Base-by-base conservation (phyloP, 1,284 basidiomycete genomes). In the Fomitopsis pinicola region DNA sequence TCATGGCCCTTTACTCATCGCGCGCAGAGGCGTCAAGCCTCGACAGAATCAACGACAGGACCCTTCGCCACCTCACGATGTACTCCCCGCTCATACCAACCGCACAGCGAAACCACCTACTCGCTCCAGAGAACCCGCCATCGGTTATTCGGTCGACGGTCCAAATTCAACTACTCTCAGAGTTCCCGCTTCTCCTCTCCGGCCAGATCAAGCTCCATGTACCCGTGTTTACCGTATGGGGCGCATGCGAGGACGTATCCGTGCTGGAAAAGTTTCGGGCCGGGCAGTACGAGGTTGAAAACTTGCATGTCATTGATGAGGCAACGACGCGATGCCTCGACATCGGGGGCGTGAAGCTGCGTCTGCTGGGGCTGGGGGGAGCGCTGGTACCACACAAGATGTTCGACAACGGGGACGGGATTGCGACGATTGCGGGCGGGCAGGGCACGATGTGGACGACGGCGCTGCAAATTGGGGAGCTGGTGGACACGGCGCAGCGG, bases 391-490 rank as follows among this genome's bases (percentile, higher is more conserved):
- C 90, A 28, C 96, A 98, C 82, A 98, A 98, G 78, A 87, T 99
- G 79, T 99, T 98, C 75, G 93, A 97, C 82, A 96, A 95, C 66
- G 94, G 97, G 1, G 94, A 97, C 59, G 97, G 96, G 1, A 87
- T 82, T 55, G 96, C 94, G 2, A 98, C 97, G 12, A 98, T 99
- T 66, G 97, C 97, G 0, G 97, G 97, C 50, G 97, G 94, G 1
- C 92, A 95, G 72, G 97, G 97, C 33, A 98, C 96, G 26, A 98
- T 98, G 91, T 99, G 97, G 97, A 94, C 95, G 0, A 99, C 97
- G 0, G 92, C 95, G 5, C 83, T 99, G 30, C 97, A 99, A 76
- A 92, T 99, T 48, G 97, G 97, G 64, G 97, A 99, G 76, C 88
- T 99, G 48, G 89, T 99, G 60, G 97, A 99, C 76, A 98, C 95